phyloP scores from a whole-genome alignment of 257 asterid species.

The Solanum rostratum region DNA sequence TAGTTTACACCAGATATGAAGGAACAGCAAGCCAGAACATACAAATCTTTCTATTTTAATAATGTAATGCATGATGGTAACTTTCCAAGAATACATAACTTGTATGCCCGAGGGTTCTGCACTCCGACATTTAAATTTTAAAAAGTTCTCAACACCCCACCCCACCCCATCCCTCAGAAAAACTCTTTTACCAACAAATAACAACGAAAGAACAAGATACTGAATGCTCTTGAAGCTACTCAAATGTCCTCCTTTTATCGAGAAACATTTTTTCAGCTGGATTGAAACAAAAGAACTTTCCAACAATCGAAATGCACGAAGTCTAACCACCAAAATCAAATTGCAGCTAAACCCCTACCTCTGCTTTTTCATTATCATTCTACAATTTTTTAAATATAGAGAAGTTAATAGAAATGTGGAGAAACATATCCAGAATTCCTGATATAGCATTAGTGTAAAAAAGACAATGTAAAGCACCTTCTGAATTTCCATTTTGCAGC shows the following conservation, averaged over 20 bases:
- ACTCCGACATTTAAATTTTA: not conserved
- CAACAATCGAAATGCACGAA: not conserved
- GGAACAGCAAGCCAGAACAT: not conserved
- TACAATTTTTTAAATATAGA: not conserved
- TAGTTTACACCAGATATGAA: not conserved
- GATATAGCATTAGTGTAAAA: not conserved
- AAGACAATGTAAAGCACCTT: conserved; percentile 22
- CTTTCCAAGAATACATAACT: not conserved
- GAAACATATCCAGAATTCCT: not conserved
- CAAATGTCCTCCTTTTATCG: not conserved
- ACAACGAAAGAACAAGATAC: not conserved
- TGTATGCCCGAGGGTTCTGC: not conserved
- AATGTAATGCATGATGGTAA: not conserved
- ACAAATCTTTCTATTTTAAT: not conserved
- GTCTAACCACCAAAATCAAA: not conserved
- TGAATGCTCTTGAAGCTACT: not conserved
- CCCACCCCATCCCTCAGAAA: too few relatives aligned
- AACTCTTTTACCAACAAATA: not conserved
- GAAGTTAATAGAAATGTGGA: too few relatives aligned
- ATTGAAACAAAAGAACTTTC: not conserved
- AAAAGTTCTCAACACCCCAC: not conserved
- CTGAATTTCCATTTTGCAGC: conserved; percentile 94
- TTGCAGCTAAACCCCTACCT: not conserved
- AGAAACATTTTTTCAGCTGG: not conserved
- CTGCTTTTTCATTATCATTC: not conserved